Base-by-base conservation (phyloP, 176 grass and related monocot genomes). In the Rhynchospora tenuis region DNA sequence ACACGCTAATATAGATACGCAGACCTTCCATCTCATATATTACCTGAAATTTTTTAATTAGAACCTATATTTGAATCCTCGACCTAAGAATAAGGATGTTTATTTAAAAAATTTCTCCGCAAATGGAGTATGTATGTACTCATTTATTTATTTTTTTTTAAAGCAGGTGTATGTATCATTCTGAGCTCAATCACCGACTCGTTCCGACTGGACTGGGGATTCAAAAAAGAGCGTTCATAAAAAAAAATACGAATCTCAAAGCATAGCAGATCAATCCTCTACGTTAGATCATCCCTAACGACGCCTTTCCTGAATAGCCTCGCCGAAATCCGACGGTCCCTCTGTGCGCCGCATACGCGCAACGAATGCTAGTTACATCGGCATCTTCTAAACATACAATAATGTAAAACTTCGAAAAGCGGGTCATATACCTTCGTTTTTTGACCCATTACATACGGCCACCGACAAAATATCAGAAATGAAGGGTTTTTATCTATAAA, bases 401-500 rank as follows among this genome's bases (percentile, higher is more conserved):
- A 15, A 45, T 62, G 24, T 45, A 24, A 20, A 45, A 44, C 20
- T 50, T 51, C 5, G 17, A 3, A 10, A 48, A 66, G 50, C 59
- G 79, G 46, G 79, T 82, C 12, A 5, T 15, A 24, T 19, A 48
- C 23, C 0, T 27, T 13, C 9, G 20, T 27, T 28, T n/a, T 8
- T 2, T 14, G 62, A 48, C 59, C 16, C 79, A 26, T 51, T 27
- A 64, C 62, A 82, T 10, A 65, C 3, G 3, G 33, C 0, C 17
- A 23, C 42, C 7, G 6, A 29, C 6, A 66, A 47, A 82, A 15
- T 28, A 47, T 7, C 26, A 23, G 13, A 13, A 82, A 50, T 26
- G 56, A 31, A 42, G 57, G 9, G 59, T 58, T 45, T 46, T 20
- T 63, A 22, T 82, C 80, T 82, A 82, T 82, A 82, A 82, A 64